Conservation (phyloP, 2,329 filamentous ascomycete species). For the Neofusicoccum kwambonambiense region DNA sequence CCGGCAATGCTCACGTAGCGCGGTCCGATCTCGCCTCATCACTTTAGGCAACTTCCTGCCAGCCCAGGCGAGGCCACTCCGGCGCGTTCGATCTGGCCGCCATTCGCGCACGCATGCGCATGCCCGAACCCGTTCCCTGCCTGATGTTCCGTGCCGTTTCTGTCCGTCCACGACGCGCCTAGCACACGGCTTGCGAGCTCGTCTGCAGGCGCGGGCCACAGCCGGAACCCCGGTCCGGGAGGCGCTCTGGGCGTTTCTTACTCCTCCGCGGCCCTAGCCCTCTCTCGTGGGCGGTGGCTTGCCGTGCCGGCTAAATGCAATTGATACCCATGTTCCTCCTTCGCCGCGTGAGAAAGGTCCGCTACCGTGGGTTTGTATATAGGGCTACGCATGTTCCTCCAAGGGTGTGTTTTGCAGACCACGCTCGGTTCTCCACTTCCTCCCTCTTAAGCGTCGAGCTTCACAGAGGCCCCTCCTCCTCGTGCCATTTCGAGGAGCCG, state of each 20-base stretch:
- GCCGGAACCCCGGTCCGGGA: conserved; percentile 10
- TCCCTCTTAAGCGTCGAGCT: neutral
- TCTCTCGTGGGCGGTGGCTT: conserved; percentile 5
- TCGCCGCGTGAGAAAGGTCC: neutral
- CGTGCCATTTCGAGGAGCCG: neutral
- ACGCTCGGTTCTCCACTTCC: neutral
- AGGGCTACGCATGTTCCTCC: neutral
- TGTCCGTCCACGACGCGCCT: neutral
- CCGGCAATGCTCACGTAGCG: neutral
- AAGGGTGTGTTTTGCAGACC: neutral
- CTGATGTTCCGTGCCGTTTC: neutral
- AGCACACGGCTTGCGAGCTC: neutral
- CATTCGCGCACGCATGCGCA: neutral
- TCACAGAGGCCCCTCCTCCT: neutral
- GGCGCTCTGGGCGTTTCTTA: conserved; percentile 11
- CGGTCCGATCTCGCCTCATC: neutral
- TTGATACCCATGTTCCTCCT: neutral
- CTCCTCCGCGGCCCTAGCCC: neutral
- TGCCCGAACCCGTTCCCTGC: neutral
- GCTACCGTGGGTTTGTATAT: neutral
- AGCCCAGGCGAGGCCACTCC: neutral
- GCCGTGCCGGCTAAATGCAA: conserved; percentile 6
- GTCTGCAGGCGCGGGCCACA: neutral
- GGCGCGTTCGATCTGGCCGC: neutral
- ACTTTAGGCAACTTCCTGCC: conserved; percentile 2